Percentiles rank a stretch among this genome's conserved stretches.
These are phyloP conservation scores for Colletotrichum sp. DNA, from an alignment of 2,329 filamentous ascomycete species.

Conservation along the genomic window DNA sequence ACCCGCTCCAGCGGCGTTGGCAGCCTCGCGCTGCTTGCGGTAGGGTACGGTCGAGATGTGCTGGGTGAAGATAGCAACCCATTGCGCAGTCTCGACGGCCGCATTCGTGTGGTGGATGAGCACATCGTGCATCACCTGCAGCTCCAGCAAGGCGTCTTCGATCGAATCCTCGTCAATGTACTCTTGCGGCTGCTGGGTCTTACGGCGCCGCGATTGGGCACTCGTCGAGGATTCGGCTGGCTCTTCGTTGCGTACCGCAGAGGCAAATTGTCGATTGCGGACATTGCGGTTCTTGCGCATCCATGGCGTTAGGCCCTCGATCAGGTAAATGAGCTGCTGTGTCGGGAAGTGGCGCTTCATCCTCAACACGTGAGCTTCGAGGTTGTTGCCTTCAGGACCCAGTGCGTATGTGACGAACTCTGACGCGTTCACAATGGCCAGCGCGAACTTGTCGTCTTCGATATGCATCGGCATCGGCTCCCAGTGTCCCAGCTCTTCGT, in stretches of 20 bases:
- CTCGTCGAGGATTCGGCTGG: conserved; percentile 25
- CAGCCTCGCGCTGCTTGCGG: conserved; percentile 55
- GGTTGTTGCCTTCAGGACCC: conserved; percentile 45
- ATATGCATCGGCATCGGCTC: conserved; percentile 61
- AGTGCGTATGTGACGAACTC: conserved; percentile 69
- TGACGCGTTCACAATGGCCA: conserved; percentile 65
- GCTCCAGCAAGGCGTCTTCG: conserved; percentile 71
- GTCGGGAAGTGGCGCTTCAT: conserved; percentile 58
- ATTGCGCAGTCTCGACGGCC: conserved; percentile 69
- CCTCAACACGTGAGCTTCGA: conserved; percentile 63
- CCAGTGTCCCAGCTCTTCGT: conserved; percentile 66
- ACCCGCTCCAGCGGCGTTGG: conserved; percentile 55
- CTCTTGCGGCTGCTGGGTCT: conserved; percentile 43
- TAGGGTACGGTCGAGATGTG: conserved; percentile 81
- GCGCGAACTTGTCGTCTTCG: conserved; percentile 61
- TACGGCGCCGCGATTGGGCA: conserved; percentile 36
- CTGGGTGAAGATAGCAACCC: conserved; percentile 76
- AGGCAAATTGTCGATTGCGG: conserved; percentile 70
- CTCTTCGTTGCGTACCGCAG: conserved; percentile 58
- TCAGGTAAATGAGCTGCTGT: conserved; percentile 68
- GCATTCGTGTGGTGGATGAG: conserved; percentile 72
- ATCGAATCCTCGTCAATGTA: conserved; percentile 70
- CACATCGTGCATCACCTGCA: conserved; percentile 71
- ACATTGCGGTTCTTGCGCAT: conserved; percentile 71
- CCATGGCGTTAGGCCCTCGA: conserved; percentile 72